Evolutionary conservation across 176 grass and related monocot species (phyloP), one percentile per base, ranked within the genome.

Genomic region (Saccharum officinarum): DNA sequence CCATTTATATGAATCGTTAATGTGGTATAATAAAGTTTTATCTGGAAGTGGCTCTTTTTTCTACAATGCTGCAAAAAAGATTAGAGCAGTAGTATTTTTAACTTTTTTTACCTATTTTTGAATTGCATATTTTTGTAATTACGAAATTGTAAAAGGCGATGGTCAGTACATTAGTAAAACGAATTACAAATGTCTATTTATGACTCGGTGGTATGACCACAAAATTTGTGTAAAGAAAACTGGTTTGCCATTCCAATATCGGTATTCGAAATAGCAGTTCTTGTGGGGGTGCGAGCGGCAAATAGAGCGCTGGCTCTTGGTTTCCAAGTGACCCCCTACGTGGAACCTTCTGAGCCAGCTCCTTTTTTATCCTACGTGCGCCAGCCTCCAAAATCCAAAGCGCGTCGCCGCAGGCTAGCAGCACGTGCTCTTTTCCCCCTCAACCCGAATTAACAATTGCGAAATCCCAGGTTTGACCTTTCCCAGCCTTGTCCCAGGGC

Each of bases 391-490:
- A 10, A 0, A 11, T 49, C 6, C 54, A 73, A 84, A 75, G 17
- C 85, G 85, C 85, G 86, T 82, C 10, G 47, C 72, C 30, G 28
- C 42, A 22, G 37, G n/a, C 50, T 2, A 17, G 17, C 39, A 33
- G 25, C 60, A 38, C 86, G 79, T 82, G 79, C 1, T 59, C 5
- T 36, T 87, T 17, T 0, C 2, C 3, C 0, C 7, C 4, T 8
- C 42, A 2, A 13, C 57, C 3, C 15, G 1, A 50, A 52, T 42
- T 59, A 69, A 85, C 45, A 59, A 23, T 45, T 60, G 8, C 12
- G 9, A 34, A 52, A 31, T 39, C 33, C 76, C 45, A 18, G 79
- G 55, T 77, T 92, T 92, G 93, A 95, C 90, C 80, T 16, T 76
- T 82, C 68, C 10, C 47, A 45, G 44, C 46, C 16, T 8, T 23